phyloP scores from a whole-genome alignment of 169 alveolate genomes.

The Theileria parva region DNA sequence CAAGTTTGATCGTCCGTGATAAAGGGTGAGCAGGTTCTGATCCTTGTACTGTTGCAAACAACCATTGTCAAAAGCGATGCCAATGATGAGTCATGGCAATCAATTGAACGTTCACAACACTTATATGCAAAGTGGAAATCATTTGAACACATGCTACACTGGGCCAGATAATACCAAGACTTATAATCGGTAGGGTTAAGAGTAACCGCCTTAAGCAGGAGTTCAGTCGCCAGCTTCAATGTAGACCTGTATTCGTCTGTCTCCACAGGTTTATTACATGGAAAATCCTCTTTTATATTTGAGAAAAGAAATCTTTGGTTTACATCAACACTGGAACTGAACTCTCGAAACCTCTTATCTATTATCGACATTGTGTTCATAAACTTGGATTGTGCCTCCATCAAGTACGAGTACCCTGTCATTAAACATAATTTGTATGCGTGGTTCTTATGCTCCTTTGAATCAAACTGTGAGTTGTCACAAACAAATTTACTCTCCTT shows the following conservation, averaged over 20 bases:
- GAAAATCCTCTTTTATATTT: not conserved
- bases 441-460: not conserved
- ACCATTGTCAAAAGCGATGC: constrained; percentile 47
- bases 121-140: constrained; percentile 47
- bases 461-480: not conserved
- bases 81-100: constrained; percentile 56
- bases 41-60: constrained; percentile 34
- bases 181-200: constrained; percentile 41
- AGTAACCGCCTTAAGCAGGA: constrained; percentile 24
- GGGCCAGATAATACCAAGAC: constrained; percentile 64
- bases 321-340: not conserved
- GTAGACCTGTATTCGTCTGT: not conserved
- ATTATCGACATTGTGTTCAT: constrained; percentile 10
- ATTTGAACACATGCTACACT: constrained; percentile 37
- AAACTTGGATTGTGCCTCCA: constrained; percentile 5
- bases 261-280: not conserved
- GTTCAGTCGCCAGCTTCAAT: not conserved
- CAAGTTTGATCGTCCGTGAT: constrained; percentile 11
- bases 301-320: not conserved
- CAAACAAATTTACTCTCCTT: not conserved
- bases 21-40: constrained; percentile 38
- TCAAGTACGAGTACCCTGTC: not conserved
- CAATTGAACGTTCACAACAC: constrained; percentile 48
- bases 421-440: not conserved
- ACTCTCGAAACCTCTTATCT: not conserved